phyloP scores from a whole-genome alignment of 2,329 filamentous ascomycete species.

The Dryadomyces quercus-mongolicae region DNA sequence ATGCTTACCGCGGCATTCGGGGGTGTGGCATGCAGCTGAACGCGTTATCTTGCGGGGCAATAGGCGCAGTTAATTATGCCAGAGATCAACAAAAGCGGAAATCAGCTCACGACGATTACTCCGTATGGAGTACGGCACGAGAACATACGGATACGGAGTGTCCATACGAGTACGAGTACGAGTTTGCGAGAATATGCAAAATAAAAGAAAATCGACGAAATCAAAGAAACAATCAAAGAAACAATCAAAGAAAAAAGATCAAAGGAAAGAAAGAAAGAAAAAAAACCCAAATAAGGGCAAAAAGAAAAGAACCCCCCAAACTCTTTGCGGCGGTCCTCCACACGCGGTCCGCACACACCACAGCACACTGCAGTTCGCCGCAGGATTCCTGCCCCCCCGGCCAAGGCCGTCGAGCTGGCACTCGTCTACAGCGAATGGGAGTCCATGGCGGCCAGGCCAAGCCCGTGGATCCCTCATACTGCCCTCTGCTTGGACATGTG shows the following conservation, averaged over 20 bases:
- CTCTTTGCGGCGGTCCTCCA: too few relatives aligned
- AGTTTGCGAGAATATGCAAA: too few relatives aligned
- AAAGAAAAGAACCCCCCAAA: too few relatives aligned
- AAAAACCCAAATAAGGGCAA: too few relatives aligned
- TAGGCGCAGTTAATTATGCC: background rate
- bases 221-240: background rate
- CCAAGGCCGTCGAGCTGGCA: background rate
- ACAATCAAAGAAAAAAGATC: background rate
- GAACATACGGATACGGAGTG: background rate
- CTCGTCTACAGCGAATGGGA: background rate
- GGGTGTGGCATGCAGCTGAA: background rate
- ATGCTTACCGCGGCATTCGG: too few relatives aligned
- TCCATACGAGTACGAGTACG: background rate
- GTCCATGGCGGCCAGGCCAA: background rate
- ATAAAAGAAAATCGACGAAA: too few relatives aligned
- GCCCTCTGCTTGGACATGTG: too few relatives aligned
- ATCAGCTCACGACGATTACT: too few relatives aligned
- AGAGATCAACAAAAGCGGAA: background rate
- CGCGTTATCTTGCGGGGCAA: background rate
- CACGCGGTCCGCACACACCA: background rate
- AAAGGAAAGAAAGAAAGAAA: background rate
- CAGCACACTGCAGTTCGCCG: background rate
- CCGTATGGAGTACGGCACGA: background rate
- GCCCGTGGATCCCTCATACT: background rate
- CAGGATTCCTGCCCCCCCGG: background rate